Conservation (phyloP, 2,329 filamentous ascomycete species). For the Paecilomyces dactylethromorphus region DNA sequence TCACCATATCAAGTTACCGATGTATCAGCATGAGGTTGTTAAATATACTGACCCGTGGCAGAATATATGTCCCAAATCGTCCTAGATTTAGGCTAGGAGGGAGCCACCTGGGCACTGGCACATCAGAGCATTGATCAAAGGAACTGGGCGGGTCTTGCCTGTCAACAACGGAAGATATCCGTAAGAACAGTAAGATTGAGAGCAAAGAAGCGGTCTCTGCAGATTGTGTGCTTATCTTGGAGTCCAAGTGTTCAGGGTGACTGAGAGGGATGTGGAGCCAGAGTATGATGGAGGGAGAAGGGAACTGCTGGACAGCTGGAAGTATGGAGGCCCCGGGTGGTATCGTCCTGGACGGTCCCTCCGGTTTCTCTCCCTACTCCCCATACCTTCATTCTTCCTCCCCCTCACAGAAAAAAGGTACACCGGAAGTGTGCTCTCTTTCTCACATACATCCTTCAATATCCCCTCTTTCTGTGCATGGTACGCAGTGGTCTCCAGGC, state of each 20-base stretch:
- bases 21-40: not conserved
- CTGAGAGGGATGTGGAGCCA: not conserved
- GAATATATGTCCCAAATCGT: not conserved
- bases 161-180: not conserved
- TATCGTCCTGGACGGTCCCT: not conserved
- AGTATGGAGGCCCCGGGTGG: not conserved
- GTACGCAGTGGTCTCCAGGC: not conserved
- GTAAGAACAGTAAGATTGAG: not conserved
- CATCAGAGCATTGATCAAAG: not conserved
- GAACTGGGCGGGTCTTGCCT: not conserved
- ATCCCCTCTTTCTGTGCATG: not conserved
- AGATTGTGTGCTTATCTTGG: not conserved
- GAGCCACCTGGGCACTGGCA: not conserved
- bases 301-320: not conserved
- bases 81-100: not conserved
- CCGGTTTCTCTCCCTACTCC: not conserved
- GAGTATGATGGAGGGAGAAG: not conserved
- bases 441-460: not conserved
- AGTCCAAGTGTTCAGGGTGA: not conserved
- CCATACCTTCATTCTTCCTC: not conserved
- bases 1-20: not conserved
- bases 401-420: not conserved
- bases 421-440: not conserved
- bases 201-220: not conserved
- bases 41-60: not conserved